phyloP scores from a whole-genome alignment of 805 yeast species.

The Ogataea degrootiae region DNA sequence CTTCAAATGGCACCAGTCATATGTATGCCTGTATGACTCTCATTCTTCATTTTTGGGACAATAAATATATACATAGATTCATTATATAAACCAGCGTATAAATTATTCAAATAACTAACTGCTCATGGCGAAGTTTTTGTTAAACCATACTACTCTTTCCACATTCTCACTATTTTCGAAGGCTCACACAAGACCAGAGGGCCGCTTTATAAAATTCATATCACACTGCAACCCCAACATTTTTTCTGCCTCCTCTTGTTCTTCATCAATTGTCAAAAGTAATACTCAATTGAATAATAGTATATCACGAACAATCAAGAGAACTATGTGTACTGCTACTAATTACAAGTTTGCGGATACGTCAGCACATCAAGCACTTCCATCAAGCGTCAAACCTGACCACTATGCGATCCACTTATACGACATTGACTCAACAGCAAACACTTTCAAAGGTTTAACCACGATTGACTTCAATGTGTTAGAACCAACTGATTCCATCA shows the following conservation, averaged over 20 bases:
- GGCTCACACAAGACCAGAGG: too few relatives aligned
- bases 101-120: too few relatives aligned
- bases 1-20: too few relatives aligned
- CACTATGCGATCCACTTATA: slow-evolving; percentile 63
- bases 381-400: slow-evolving; percentile 55
- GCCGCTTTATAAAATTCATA: too few relatives aligned
- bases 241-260: not conserved
- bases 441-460: slow-evolving; percentile 45
- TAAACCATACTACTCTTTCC: too few relatives aligned
- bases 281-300: too few relatives aligned
- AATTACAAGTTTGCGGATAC: slow-evolving; percentile 22
- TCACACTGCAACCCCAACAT: not conserved
- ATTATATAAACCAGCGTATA: too few relatives aligned
- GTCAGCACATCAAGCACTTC: slow-evolving; percentile 44
- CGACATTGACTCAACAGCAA: slow-evolving; percentile 51
- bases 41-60: too few relatives aligned
- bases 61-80: too few relatives aligned
- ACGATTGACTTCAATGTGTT: slow-evolving; percentile 42
- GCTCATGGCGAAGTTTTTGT: too few relatives aligned
- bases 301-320: not conserved
- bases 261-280: not conserved
- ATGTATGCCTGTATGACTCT: too few relatives aligned
- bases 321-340: slow-evolving; percentile 2
- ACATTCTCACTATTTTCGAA: too few relatives aligned
- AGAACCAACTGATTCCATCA: slow-evolving; percentile 38